phyloP scores from a whole-genome alignment of 768 basidiomycete species.

The Suillus clintonianus region DNA sequence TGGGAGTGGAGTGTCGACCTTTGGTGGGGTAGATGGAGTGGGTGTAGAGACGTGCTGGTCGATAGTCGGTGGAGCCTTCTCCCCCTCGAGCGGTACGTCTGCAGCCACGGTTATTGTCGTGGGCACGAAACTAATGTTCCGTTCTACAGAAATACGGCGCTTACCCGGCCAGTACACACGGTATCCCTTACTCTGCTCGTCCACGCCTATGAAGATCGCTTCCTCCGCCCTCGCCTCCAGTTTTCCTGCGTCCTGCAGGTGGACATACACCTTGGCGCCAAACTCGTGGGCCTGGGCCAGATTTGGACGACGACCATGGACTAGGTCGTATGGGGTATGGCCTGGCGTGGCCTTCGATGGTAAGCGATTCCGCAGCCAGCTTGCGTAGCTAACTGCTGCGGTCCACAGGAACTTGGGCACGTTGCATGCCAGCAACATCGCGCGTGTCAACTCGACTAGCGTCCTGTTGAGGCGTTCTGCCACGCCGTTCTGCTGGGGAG shows the following conservation, averaged over 20 bases:
- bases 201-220: constrained; percentile 37
- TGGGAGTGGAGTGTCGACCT: background rate
- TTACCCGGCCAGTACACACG: constrained; percentile 35
- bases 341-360: too few relatives aligned
- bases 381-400: too few relatives aligned
- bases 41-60: background rate
- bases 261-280: constrained; percentile 16
- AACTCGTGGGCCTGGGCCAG: too few relatives aligned
- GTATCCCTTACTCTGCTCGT: constrained; percentile 33
- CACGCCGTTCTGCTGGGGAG: too few relatives aligned
- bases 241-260: constrained; percentile 22
- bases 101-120: background rate
- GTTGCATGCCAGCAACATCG: too few relatives aligned
- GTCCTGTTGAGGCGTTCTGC: too few relatives aligned
- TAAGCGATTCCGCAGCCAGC: too few relatives aligned
- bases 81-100: constrained; percentile 8
- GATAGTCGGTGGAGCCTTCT: background rate
- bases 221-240: constrained; percentile 25
- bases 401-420: too few relatives aligned
- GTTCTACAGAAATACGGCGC: constrained; percentile 28
- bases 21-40: background rate
- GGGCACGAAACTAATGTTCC: constrained; percentile 24
- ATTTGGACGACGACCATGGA: too few relatives aligned
- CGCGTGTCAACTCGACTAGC: too few relatives aligned
- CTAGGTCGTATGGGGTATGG: too few relatives aligned